Evolutionary conservation across 1,139 yeast genomes (phyloP), one percentile per base, ranked within the genome.

Genomic region (Yamadazyma friedrichii): DNA sequence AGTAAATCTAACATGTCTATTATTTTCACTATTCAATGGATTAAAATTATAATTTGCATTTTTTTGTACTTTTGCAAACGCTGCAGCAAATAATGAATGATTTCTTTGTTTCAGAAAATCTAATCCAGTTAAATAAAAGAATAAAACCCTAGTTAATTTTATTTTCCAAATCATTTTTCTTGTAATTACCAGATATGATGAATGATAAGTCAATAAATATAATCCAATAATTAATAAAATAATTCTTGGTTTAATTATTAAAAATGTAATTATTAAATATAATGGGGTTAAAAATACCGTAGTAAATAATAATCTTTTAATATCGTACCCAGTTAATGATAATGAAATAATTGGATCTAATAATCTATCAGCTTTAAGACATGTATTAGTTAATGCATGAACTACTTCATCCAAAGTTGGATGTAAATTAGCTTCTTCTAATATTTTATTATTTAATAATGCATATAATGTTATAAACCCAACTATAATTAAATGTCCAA

Each of bases 401-500:
- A 91, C 84, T 39, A 89, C 87, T 47, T 88, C 94, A 59, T 93
- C 98, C 47, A 93, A 68, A 0, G 96, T 87, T 4, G 97, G 95
- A 48, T 82, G 81, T 37, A 71, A 68, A 30, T 71, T 75, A 40
- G 88, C 80, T 48, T 82, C 83, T 40, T 66, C 67, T 42, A 67
- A 59, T 37, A 69, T 68, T 53, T 65, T 65, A 49, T 71, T 70
- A 52, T 82, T 82, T 48, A 83, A 62, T 35, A 78, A 66, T 2
- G 91, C 84, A 57, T 86, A 86, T 20, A 82, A 68, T 30, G 86
- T 80, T 15, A 88, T 67, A 6, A 82, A 59, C 0, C 82, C 82
- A 25, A 88, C 95, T 9, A 84, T 73, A 3, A 86, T 63, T 42
- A 89, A 58, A 65, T 89, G 96, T 15, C 96, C 97, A 46, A 83